Conservation (phyloP, 1,139 yeast species). For the Debaryomyces subglobosus region DNA sequence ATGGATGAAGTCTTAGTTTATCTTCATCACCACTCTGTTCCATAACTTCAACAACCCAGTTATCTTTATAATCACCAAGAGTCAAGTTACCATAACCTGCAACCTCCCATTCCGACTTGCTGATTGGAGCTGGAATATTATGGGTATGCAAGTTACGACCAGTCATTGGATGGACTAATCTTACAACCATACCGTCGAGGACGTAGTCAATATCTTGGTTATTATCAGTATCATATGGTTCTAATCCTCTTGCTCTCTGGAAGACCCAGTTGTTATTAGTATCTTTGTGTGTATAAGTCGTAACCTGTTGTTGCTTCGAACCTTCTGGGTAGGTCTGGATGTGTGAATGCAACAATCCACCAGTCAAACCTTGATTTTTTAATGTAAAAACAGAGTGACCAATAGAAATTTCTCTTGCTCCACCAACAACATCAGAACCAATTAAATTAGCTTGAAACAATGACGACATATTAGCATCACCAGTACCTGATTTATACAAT, state of each 20-base stretch:
- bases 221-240: slow-evolving; percentile 53
- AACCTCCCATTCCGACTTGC: slow-evolving; percentile 75
- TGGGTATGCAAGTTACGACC: slow-evolving; percentile 94
- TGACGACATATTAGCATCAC: slow-evolving; percentile 97
- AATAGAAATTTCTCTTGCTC: slow-evolving; percentile 85
- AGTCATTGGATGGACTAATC: slow-evolving; percentile 79
- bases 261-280: slow-evolving; percentile 87
- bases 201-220: slow-evolving; percentile 60
- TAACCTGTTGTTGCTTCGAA: slow-evolving; percentile 93
- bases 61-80: slow-evolving; percentile 87
- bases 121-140: slow-evolving; percentile 77
- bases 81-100: slow-evolving; percentile 90
- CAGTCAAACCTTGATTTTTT: slow-evolving; percentile 89
- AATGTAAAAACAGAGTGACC: slow-evolving; percentile 78
- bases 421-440: slow-evolving; percentile 79
- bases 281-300: slow-evolving; percentile 93
- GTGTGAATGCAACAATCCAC: slow-evolving; percentile 93
- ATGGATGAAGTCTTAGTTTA: slow-evolving; percentile 71
- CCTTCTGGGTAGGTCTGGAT: slow-evolving; percentile 94
- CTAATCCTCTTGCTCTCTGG: slow-evolving; percentile 68
- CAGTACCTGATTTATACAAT: slow-evolving; percentile 79
- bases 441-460: slow-evolving; percentile 90
- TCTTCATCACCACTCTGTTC: slow-evolving; percentile 78
- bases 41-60: slow-evolving; percentile 89
- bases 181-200: slow-evolving; percentile 71